These are phyloP conservation scores for Aotearoamyces nothofagi DNA, from an alignment of 2,329 filamentous ascomycete species.

Conservation along the genomic window DNA sequence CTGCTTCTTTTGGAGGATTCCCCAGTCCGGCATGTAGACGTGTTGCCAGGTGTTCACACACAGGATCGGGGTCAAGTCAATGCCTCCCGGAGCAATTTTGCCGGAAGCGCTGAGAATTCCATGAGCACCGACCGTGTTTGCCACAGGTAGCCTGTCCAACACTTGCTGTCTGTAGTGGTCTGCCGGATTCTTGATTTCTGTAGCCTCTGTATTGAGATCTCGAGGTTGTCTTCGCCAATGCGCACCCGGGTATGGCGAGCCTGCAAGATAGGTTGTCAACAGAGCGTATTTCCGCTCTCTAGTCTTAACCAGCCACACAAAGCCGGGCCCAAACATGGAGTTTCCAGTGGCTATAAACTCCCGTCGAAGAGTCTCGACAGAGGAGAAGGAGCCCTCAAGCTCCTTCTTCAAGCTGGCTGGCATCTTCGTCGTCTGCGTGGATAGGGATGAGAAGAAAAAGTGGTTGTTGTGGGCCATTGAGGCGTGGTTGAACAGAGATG, in stretches of 20 bases:
- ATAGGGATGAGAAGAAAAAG: slow-evolving; percentile 58
- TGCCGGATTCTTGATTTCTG: slow-evolving; percentile 15
- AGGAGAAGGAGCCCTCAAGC: slow-evolving; percentile 62
- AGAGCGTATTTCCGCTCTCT: slow-evolving; percentile 40
- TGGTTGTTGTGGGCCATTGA: slow-evolving; percentile 90
- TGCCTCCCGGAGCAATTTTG: slow-evolving; percentile 45
- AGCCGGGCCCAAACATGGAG: slow-evolving; percentile 93
- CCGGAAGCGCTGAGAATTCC: slow-evolving; percentile 14
- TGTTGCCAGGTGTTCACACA: slow-evolving; percentile 97
- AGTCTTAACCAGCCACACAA: slow-evolving; percentile 76
- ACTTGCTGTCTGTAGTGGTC: slow-evolving; percentile 24
- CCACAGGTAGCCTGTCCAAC: slow-evolving; percentile 16
- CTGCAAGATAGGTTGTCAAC: slow-evolving; percentile 80
- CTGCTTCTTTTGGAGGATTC: slow-evolving; percentile 54
- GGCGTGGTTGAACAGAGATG: slow-evolving; percentile 85
- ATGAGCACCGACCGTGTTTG: slow-evolving; percentile 20
- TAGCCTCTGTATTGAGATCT: slow-evolving; percentile 54
- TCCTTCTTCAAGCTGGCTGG: slow-evolving; percentile 37
- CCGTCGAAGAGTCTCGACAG: slow-evolving; percentile 63
- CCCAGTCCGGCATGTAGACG: slow-evolving; percentile 74
- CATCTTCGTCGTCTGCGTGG: slow-evolving; percentile 31
- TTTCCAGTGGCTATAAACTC: slow-evolving; percentile 70
- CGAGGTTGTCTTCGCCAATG: slow-evolving; percentile 55
- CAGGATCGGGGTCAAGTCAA: slow-evolving; percentile 59
- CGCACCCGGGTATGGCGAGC: slow-evolving; percentile 72